These are phyloP conservation scores for Vinca major DNA, from an alignment of 305 asterid genomes.

Conservation along the genomic window DNA sequence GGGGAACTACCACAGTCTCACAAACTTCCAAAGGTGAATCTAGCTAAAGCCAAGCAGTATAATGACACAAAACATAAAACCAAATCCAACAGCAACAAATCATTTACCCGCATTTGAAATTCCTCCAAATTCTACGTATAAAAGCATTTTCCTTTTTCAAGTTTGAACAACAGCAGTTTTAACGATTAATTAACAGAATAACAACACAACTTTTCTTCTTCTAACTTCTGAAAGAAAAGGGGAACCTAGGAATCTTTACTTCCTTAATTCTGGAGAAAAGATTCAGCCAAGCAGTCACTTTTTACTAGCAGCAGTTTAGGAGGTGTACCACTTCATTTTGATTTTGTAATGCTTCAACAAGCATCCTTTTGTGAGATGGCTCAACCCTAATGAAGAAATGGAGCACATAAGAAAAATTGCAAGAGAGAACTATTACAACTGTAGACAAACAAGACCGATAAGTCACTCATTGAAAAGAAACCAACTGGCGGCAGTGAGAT, in stretches of 20 bases:
- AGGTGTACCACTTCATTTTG: slow-evolving; percentile 90
- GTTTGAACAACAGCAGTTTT: neutral
- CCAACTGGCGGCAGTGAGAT: neutral
- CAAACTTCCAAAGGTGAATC: too few species aligned
- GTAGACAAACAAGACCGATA: neutral
- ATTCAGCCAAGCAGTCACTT: neutral
- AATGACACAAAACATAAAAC: too few species aligned
- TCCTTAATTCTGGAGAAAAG: neutral
- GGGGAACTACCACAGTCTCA: too few species aligned
- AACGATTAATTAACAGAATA: neutral
- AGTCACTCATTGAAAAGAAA: neutral
- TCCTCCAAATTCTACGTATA: neutral
- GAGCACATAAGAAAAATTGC: slow-evolving; percentile 7
- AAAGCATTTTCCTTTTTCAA: too few species aligned
- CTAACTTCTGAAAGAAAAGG: neutral
- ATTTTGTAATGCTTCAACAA: slow-evolving; percentile 90
- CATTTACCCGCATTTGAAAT: neutral
- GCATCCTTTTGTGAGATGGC: slow-evolving; percentile 99
- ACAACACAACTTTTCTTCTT: neutral
- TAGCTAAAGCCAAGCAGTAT: too few species aligned
- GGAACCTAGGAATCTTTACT: slow-evolving; percentile 3
- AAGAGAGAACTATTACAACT: neutral
- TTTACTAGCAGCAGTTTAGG: slow-evolving; percentile 7
- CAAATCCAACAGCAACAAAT: too few species aligned
- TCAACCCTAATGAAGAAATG: slow-evolving; percentile 61